Conservation (phyloP, 2,329 filamentous ascomycete genomes). For the Chaetomiaceae sp. region DNA sequence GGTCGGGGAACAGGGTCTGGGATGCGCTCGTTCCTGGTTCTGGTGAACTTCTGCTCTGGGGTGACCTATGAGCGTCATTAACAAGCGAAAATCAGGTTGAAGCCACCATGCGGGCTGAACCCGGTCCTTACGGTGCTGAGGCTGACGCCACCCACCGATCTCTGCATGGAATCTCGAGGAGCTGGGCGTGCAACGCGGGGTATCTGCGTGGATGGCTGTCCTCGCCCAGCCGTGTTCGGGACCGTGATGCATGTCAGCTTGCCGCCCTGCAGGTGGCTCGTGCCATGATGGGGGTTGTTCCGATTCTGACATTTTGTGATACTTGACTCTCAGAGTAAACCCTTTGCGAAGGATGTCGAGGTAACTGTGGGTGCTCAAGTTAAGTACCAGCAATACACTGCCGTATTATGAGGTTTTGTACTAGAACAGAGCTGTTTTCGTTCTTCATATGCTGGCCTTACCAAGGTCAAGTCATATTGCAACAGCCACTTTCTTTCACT, state of each 20-base stretch:
- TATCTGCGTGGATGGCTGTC: neutral
- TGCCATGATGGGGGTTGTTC: neutral
- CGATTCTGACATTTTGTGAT: too few relatives aligned
- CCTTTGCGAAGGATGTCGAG: too few relatives aligned
- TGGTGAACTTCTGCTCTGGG: neutral
- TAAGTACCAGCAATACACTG: too few relatives aligned
- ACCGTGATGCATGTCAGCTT: neutral
- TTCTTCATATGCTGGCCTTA: too few relatives aligned
- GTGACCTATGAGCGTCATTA: neutral
- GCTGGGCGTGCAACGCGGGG: neutral
- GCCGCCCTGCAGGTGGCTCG: neutral
- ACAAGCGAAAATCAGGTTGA: neutral
- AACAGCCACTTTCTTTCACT: too few relatives aligned
- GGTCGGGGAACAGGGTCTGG: neutral
- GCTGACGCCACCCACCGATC: neutral
- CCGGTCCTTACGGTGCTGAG: neutral
- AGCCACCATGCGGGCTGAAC: slow-evolving; percentile 4
- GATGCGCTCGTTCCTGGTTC: neutral
- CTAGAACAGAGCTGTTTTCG: too few relatives aligned
- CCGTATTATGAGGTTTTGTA: too few relatives aligned
- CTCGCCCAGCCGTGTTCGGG: neutral
- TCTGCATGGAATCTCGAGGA: neutral
- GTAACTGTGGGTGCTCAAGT: too few relatives aligned
- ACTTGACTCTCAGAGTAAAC: too few relatives aligned
- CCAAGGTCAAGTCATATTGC: too few relatives aligned